Percentiles rank a stretch among this genome's conserved stretches.
phyloP scores from a whole-genome alignment of 495 filamentous ascomycete species.

The Beverwykella pulmonaria region DNA sequence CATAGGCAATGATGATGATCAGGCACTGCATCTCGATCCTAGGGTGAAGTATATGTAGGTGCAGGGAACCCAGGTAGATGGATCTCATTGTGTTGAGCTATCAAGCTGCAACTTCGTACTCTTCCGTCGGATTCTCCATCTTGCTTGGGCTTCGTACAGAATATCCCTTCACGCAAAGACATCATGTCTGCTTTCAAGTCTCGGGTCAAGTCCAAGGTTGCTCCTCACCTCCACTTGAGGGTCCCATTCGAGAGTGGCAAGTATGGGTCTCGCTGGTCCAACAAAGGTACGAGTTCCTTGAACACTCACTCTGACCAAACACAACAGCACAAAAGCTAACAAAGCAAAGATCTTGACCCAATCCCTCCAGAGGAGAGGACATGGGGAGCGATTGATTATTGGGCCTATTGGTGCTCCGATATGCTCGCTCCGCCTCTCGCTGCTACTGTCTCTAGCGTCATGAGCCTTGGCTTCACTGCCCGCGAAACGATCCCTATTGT shows the following conservation, averaged over 20 bases:
- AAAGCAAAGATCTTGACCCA: slow-evolving; percentile 53
- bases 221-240: slow-evolving; percentile 44
- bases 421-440: slow-evolving; percentile 51
- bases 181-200: slow-evolving; percentile 47
- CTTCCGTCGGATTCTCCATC: background rate
- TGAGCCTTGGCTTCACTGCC: slow-evolving; percentile 54
- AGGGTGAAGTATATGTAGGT: slow-evolving; percentile 35
- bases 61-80: slow-evolving; percentile 32
- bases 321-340: background rate
- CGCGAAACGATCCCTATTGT: slow-evolving; percentile 54
- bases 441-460: slow-evolving; percentile 47
- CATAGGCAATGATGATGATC: background rate
- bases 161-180: background rate
- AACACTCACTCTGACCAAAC: background rate
- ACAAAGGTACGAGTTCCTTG: slow-evolving; percentile 43
- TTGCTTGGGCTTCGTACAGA: background rate
- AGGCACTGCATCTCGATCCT: background rate
- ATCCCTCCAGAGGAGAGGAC: slow-evolving; percentile 49
- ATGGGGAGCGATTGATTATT: slow-evolving; percentile 51
- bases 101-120: background rate
- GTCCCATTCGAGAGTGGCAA: slow-evolving; percentile 49
- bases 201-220: slow-evolving; percentile 42
- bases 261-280: slow-evolving; percentile 51
- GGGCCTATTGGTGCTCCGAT: slow-evolving; percentile 46
- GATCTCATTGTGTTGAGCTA: slow-evolving; percentile 7